A percentile compares a stretch with the other conserved stretches of the same genome.
phyloP scores from a whole-genome alignment of 352 stramenopile genomes.

The Peronospora farinosa region DNA sequence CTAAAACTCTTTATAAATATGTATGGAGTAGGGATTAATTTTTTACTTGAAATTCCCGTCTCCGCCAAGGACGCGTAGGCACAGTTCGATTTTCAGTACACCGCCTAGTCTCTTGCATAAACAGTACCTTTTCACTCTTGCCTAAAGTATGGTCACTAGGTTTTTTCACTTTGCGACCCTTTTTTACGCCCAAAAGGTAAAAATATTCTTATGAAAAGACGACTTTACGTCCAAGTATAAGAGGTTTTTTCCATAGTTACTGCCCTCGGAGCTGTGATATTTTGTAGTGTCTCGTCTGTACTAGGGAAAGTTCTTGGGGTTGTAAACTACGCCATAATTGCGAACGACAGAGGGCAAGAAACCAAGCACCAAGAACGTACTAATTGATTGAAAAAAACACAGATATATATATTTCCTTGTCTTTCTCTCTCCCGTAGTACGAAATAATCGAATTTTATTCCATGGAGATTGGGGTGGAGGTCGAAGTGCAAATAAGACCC shows the following conservation, averaged over 20 bases:
- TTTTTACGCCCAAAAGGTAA: no score
- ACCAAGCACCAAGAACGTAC: background rate
- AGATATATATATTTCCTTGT: slow-evolving; percentile 1
- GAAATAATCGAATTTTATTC: background rate
- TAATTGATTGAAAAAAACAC: slow-evolving; percentile 14
- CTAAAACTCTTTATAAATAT: no score
- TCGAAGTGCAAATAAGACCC: slow-evolving; percentile 45
- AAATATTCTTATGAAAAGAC: no score
- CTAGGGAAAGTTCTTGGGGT: background rate
- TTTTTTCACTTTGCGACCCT: no score
- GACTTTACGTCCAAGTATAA: background rate
- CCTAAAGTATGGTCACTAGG: no score
- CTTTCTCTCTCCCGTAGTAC: no score
- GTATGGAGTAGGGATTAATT: no score
- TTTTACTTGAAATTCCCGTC: no score
- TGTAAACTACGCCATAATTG: slow-evolving; percentile 1
- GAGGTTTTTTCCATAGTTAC: background rate
- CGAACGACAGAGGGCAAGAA: background rate
- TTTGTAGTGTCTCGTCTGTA: background rate
- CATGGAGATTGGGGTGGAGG: slow-evolving; percentile 61
- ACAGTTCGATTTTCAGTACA: slow-evolving; percentile 21
- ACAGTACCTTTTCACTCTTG: slow-evolving; percentile 11
- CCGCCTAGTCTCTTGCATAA: slow-evolving; percentile 12
- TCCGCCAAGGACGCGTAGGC: slow-evolving; percentile 5
- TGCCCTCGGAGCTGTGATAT: background rate